phyloP scores from a whole-genome alignment of 2,329 filamentous ascomycete genomes.

The Cordyceps javanica region DNA sequence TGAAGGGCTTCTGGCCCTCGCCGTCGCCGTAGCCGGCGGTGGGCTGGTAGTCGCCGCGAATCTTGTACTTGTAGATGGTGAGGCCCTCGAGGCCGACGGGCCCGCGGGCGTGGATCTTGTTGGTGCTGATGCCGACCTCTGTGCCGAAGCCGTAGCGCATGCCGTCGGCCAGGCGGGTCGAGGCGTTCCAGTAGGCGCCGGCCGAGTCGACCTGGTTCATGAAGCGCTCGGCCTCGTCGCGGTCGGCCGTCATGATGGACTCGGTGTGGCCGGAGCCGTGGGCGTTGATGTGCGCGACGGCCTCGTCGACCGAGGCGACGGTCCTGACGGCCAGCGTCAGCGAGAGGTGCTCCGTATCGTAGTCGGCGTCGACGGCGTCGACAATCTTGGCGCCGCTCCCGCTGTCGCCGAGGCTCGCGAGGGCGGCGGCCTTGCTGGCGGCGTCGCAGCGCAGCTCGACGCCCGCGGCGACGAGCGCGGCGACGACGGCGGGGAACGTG shows the following conservation, averaged over 20 bases:
- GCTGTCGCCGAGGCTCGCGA: constrained; percentile 21
- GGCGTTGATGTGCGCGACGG: constrained; percentile 81
- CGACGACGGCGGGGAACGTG: constrained; percentile 65
- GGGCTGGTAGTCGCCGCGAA: constrained; percentile 77
- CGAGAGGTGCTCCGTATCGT: constrained; percentile 81
- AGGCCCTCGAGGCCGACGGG: constrained; percentile 91
- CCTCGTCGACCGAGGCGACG: constrained; percentile 61
- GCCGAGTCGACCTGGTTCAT: constrained; percentile 81
- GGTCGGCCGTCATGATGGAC: constrained; percentile 69
- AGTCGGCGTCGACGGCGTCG: constrained; percentile 65
- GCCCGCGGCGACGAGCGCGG: constrained; percentile 66
- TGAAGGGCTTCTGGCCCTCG: constrained; percentile 51
- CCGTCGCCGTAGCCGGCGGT: constrained; percentile 68
- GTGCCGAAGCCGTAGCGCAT: constrained; percentile 98
- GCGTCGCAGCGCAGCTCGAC: constrained; percentile 79
- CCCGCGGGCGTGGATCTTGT: constrained; percentile 93
- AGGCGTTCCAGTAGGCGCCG: constrained; percentile 95
- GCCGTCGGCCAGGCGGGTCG: constrained; percentile 88
- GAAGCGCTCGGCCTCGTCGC: constrained; percentile 68
- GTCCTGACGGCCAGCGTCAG: constrained; percentile 79
- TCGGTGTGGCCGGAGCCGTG: constrained; percentile 95
- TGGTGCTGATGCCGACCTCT: constrained; percentile 96
- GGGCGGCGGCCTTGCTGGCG: constrained; percentile 59
- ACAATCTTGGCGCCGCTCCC: constrained; percentile 31
- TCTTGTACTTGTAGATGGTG: constrained; percentile 95